Evolutionary conservation across 1,284 basidiomycete species (phyloP), one percentile per base, ranked within the genome.

Genomic region (Apiotrichum sp.): DNA sequence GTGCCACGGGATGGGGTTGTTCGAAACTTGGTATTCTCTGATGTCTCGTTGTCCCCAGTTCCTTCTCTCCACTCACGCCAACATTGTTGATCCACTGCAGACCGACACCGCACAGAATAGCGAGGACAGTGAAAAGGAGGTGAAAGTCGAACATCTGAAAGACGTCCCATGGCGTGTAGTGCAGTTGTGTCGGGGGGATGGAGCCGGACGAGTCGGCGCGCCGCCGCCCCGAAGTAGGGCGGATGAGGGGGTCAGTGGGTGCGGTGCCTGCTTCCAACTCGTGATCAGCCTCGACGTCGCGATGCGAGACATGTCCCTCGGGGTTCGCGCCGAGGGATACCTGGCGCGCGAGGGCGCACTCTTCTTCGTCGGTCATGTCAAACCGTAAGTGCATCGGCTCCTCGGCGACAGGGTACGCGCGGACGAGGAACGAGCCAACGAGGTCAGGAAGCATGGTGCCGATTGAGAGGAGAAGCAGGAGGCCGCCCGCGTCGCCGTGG

Each of bases 41-140:
- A 38, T 38, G 8, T 9, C 8, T 38, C 36, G 8, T 13, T 8
- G 36, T 38, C 36, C 36, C 7, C 36, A 13, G 36, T 13, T 9
- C 36, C 36, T 9, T 13, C 36, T 38, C 7, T 38, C 13, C 1
- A 59, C 61, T 53, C 35, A 62, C 61, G 31, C 92, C 92, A 29
- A 91, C 90, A 64, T 97, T 97, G 76, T 95, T 95, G 78, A 96
- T 96, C 67, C 88, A 93, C 85, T 93, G 89, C 35, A 97, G 65
- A 0, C 93, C 92, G 1, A 87, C 90, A 11, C 93, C 93, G 58
- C 85, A 86, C 57, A 95, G 75, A 46, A 91, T 77, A 0, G 84
- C 83, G 50, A 89, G 80, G 49, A 89, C 84, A 1, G 68, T 62
- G 61, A 87, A 89, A 16, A 93, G 71, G 5, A 92, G 69, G 80